Base-by-base conservation (phyloP, 2,329 filamentous ascomycete species). In the Aspergillus sojae region DNA sequence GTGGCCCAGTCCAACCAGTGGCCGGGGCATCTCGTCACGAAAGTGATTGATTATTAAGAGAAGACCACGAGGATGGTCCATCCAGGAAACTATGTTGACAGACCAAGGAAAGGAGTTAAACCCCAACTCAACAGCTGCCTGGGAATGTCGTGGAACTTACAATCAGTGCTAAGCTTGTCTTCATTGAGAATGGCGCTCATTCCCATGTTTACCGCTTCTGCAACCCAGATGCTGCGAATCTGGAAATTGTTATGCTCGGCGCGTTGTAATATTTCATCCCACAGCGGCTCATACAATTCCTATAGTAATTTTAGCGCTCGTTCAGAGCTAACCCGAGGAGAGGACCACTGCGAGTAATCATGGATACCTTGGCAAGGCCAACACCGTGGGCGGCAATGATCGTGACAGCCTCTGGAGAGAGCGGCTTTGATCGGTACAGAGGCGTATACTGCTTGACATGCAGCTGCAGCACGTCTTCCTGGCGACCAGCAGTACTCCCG, bases 21-120 rank as follows among this genome's bases (percentile, higher is more conserved):
- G 67, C 30, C 61, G 62, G 12, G 62, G 64, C 56, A 69, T 66
- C 36, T 68, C 50, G 5, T 65, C 55, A 11, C 61, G 66, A 46
- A 66, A 67, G 2, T 66, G 63, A 26, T 67, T 70, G 21, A 66
- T 62, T 59, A 69, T 46, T 3, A 62, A 26, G 16, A 69, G 50
- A 7, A 69, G 43, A 43, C 68, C 67, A 26, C 67, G 60, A 9
- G 60, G 19, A 50, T 66, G 58, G 32, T 68, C 67, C 46, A 68
- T 62, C 66, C 64, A 65, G n/a, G 46, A 54, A 7, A 23, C 62
- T 64, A 57, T 32, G 7, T 32, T 32, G 7, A 11, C 2, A 9
- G 30, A 10, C 26, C 26, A 28, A 28, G 4, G 4, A 28, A 5
- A 28, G 26, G 26, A 28, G 26, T 28, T 28, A 28, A 28, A 28